Base-by-base conservation (phyloP, 352 stramenopile species). In the Discostella stelligera region DNA sequence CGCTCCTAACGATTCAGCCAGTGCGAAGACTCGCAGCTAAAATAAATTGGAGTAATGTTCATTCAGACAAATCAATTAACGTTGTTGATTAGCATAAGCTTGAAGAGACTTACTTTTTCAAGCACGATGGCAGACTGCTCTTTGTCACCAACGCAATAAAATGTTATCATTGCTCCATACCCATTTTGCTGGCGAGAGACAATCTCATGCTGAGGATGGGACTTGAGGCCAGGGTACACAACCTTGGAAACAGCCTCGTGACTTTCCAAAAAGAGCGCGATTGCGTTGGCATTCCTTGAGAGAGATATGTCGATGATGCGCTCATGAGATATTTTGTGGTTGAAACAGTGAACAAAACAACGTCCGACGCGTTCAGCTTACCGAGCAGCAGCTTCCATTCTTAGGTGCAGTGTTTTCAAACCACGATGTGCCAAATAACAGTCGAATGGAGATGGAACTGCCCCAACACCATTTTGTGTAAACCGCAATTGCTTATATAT, bases 231-330 rank as follows among this genome's bases (percentile, higher is more conserved):
- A 10, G 81, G 81, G 70, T 88, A 88, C 3, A 86, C 84, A 30
- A 98, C 94, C 23, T 91, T 91, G 18, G 88, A 89, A 11, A 98
- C 94, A 9, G 86, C 80, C 10, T 89, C 84, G 79, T 98, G 94
- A 64, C 91, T 84, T 66, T 94, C 87, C 21, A 98, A 79, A 69
- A 96, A 98, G 55, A 90, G 77, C 9, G 96, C 95, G 48, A 98
- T 88, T 53, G 93, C 88, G 58, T 91, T 83, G 14, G 95, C 96
- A 82, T 98, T 98, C 52, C 94, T 86, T n/a, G n/a, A n/a, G 5
- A 32, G 27, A 32, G 5, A 66, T 54, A 58, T 37, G 32, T 41
- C 44, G n/a, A 94, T 79, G 66, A 88, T 89, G 88, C 94, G 94
- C 37, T 90, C 94, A 82, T 95, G 95, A 44, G 37, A 44, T 44